These are phyloP conservation scores for Cladophialophora immunda DNA, from an alignment of 2,329 filamentous ascomycete genomes.

Conservation along the genomic window DNA sequence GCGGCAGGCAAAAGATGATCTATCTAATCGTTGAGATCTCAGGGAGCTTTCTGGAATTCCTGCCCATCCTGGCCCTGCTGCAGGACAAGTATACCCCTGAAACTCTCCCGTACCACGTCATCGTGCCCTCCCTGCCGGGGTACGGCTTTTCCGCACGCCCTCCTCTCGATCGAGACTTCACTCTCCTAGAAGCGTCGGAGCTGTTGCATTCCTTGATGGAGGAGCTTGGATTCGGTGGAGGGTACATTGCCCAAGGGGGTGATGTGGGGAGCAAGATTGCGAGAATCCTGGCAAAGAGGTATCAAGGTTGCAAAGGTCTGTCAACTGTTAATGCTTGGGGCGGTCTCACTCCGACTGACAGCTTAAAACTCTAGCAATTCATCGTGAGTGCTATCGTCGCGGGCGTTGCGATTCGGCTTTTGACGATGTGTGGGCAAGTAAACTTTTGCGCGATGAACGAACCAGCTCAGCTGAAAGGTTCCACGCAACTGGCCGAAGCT, in stretches of 20 bases:
- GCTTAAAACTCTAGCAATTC: slow-evolving; percentile 5
- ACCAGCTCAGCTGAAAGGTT: slow-evolving; percentile 1
- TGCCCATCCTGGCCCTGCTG: slow-evolving; percentile 60
- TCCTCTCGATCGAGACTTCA: slow-evolving; percentile 55
- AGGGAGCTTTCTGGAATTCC: slow-evolving; percentile 61
- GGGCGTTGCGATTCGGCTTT: background rate
- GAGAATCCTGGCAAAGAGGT: slow-evolving; percentile 52
- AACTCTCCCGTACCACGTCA: slow-evolving; percentile 65
- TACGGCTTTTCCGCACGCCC: slow-evolving; percentile 61
- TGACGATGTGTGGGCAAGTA: slow-evolving; percentile 4
- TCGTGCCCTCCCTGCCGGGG: slow-evolving; percentile 65
- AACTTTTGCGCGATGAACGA: slow-evolving; percentile 16
- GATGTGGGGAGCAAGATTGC: slow-evolving; percentile 61
- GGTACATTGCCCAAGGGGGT: slow-evolving; percentile 66
- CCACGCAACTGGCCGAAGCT: slow-evolving; percentile 18
- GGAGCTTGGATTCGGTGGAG: slow-evolving; percentile 60
- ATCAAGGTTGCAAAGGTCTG: slow-evolving; percentile 55
- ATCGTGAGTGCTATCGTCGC: slow-evolving; percentile 10
- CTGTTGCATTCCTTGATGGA: slow-evolving; percentile 63
- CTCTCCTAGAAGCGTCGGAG: slow-evolving; percentile 49
- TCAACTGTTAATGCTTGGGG: background rate
- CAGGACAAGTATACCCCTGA: slow-evolving; percentile 57
- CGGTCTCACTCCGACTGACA: background rate
- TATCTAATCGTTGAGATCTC: background rate
- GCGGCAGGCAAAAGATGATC: background rate